Evolutionary conservation across 306 rosid species (phyloP).

Genomic region (Echinosophora koreensis): DNA sequence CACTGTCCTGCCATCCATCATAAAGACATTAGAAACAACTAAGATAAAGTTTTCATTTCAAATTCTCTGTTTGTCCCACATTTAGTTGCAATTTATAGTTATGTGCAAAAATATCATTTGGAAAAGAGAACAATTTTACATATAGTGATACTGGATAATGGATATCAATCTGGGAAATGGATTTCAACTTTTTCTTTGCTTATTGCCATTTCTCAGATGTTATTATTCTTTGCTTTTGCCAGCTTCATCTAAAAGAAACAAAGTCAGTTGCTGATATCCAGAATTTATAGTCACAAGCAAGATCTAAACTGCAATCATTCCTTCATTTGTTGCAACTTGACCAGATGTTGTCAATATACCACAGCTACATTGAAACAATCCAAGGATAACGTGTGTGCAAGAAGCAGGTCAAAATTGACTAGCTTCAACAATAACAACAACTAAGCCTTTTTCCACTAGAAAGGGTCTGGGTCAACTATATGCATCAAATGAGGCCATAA

Average conservation of each 20-base stretch:
- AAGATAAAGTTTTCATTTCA: background rate
- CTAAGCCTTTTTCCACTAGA: slow-evolving; percentile 41
- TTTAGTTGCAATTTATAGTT: slow-evolving; percentile 13
- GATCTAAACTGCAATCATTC: slow-evolving; percentile 33
- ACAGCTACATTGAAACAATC: background rate
- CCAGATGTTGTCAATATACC: slow-evolving; percentile 2
- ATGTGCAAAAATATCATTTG: slow-evolving; percentile 2
- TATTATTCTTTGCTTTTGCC: background rate
- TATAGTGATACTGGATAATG: background rate
- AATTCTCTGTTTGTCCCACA: background rate
- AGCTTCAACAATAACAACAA: slow-evolving; percentile 49
- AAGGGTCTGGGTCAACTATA: too few species aligned
- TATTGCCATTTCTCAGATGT: slow-evolving; percentile 1
- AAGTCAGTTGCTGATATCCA: background rate
- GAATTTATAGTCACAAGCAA: slow-evolving; percentile 31
- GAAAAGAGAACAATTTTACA: slow-evolving; percentile 7
- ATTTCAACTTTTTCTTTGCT: background rate
- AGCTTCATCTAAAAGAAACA: too few species aligned
- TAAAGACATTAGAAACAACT: background rate
- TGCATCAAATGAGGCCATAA: too few species aligned
- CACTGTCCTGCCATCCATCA: slow-evolving; percentile 76
- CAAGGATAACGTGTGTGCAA: background rate
- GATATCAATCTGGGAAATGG: background rate
- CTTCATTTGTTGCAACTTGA: slow-evolving; percentile 34
- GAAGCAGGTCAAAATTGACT: slow-evolving; percentile 21